Evolutionary conservation across 345 rosid species (phyloP).

Genomic region (Salix arbutifolia): DNA sequence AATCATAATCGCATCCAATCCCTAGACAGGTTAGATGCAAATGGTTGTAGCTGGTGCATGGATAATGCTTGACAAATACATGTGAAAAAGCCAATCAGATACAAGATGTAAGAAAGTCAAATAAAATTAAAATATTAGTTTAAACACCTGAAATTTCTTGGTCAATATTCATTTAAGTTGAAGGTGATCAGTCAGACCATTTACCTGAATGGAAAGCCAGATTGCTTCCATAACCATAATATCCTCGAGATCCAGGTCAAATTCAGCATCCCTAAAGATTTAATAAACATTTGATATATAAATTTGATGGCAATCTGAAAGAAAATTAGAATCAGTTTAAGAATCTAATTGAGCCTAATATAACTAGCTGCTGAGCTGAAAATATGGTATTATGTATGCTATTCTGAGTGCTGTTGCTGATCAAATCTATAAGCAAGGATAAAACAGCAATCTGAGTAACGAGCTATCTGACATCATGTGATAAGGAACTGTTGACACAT

Average conservation of each 20-base stretch:
- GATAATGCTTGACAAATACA: not conserved
- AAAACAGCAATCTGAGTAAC: not conserved
- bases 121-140: not conserved
- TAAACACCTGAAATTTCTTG: not conserved
- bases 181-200: not conserved
- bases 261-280: conserved; percentile 71
- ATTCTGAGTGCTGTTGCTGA: not conserved
- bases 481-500: not conserved
- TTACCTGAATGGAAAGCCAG: conserved; percentile 94
- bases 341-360: not conserved
- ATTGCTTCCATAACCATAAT: conserved; percentile 97
- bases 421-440: not conserved
- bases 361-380: not conserved
- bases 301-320: not conserved
- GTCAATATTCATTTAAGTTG: not conserved
- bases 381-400: not conserved
- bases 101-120: not conserved
- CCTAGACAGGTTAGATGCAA: not conserved
- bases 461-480: not conserved
- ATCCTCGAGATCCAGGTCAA: conserved; percentile 94
- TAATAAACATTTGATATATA: conserved; percentile 5
- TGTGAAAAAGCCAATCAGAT: not conserved
- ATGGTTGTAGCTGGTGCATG: not conserved
- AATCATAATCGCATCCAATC: not conserved
- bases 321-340: not conserved